Conservation (phyloP, 169 alveolate species). For the Plasmodium ovale region DNA sequence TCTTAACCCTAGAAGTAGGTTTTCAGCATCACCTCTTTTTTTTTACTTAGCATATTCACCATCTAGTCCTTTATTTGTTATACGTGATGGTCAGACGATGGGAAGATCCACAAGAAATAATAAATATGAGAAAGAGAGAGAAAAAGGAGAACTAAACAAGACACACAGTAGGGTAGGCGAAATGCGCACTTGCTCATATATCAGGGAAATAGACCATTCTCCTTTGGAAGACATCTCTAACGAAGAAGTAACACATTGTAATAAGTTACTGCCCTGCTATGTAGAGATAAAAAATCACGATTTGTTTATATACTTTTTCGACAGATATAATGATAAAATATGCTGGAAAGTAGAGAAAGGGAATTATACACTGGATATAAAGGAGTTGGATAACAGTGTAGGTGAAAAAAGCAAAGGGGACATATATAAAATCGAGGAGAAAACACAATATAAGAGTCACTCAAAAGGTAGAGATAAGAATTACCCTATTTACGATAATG, state of each 20-base stretch:
- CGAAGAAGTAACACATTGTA: background rate
- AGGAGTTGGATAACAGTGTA: background rate
- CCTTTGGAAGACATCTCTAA: background rate
- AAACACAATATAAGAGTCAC: background rate
- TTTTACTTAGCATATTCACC: slow-evolving; percentile 29
- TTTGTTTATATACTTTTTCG: slow-evolving; percentile 62
- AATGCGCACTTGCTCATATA: background rate
- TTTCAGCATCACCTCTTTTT: slow-evolving; percentile 12
- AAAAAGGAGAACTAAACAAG: slow-evolving; percentile 8
- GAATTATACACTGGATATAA: slow-evolving; percentile 15
- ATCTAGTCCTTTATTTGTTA: slow-evolving; percentile 13
- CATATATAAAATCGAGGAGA: background rate
- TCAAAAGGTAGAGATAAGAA: background rate
- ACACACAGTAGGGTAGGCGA: background rate
- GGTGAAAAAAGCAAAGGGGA: background rate
- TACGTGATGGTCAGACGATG: slow-evolving; percentile 4
- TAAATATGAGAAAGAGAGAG: background rate
- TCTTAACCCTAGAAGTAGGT: slow-evolving; percentile 13
- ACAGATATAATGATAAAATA: slow-evolving; percentile 46
- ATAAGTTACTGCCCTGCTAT: slow-evolving; percentile 63
- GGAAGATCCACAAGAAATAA: background rate
- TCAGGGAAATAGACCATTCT: background rate
- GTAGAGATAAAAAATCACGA: slow-evolving; percentile 42
- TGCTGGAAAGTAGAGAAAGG: slow-evolving; percentile 66
- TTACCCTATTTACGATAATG: background rate